Conservation (phyloP, 2,329 filamentous ascomycete species). For the Pseudocercospora crystallina region DNA sequence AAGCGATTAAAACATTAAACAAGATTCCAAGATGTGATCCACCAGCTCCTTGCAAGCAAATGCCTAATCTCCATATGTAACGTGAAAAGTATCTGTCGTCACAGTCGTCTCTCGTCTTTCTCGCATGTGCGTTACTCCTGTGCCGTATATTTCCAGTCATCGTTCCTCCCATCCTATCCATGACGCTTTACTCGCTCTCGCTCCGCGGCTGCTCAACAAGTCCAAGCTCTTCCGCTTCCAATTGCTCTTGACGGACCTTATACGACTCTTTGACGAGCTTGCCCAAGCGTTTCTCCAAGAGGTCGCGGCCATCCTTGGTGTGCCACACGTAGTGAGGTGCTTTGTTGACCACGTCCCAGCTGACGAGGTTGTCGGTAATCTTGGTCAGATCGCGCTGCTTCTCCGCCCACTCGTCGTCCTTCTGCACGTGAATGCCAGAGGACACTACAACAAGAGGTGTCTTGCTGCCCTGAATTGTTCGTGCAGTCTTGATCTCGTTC, state of each 20-base stretch:
- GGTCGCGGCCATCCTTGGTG: slow-evolving; percentile 66
- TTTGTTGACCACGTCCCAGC: slow-evolving; percentile 83
- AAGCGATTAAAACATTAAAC: too few relatives aligned
- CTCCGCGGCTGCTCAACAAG: slow-evolving; percentile 2
- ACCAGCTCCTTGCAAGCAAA: slow-evolving; percentile 13
- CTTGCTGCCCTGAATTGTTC: slow-evolving; percentile 73
- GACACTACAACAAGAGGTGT: slow-evolving; percentile 79
- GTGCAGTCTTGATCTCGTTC: slow-evolving; percentile 75
- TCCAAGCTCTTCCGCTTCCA: background rate
- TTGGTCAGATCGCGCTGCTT: slow-evolving; percentile 82
- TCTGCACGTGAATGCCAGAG: slow-evolving; percentile 69
- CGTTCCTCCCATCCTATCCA: background rate
- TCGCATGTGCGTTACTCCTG: background rate
- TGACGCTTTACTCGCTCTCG: slow-evolving; percentile 2
- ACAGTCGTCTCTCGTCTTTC: background rate
- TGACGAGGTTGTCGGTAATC: slow-evolving; percentile 73
- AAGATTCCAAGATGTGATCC: slow-evolving; percentile 4
- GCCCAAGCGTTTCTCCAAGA: slow-evolving; percentile 76
- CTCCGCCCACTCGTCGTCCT: slow-evolving; percentile 70
- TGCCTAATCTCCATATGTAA: slow-evolving; percentile 1
- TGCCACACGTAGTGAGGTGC: slow-evolving; percentile 87
- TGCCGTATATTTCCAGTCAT: background rate
- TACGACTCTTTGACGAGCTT: slow-evolving; percentile 58
- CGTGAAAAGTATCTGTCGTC: background rate
- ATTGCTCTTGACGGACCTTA: slow-evolving; percentile 13